Evolutionary conservation across 805 yeast species (phyloP).

Genomic region (Clavispora phyllophila): DNA sequence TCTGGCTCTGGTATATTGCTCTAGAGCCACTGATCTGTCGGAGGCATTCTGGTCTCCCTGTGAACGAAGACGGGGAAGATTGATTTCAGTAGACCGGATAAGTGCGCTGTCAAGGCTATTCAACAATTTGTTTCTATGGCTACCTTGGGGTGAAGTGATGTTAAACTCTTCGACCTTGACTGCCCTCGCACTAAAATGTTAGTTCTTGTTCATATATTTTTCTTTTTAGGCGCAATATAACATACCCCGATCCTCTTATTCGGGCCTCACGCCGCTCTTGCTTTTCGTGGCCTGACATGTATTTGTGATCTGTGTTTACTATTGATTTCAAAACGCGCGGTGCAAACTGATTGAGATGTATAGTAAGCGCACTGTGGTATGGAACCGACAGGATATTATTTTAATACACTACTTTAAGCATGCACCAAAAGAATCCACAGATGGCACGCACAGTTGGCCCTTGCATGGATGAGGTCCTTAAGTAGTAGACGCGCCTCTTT

Average conservation of each 20-base stretch:
- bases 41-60: background rate
- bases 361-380: no score
- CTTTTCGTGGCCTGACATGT: conserved; percentile 3
- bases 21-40: background rate
- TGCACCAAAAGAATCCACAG: no score
- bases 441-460: no score
- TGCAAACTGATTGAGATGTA: background rate
- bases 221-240: conserved; percentile 3
- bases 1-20: background rate
- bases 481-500: no score
- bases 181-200: conserved; percentile 15
- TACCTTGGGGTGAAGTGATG: conserved; percentile 5
- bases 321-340: background rate
- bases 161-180: conserved; percentile 15
- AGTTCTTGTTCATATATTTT: conserved; percentile 6
- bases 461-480: no score
- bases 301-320: background rate
- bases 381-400: no score
- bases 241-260: conserved; percentile 41
- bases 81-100: conserved; percentile 17
- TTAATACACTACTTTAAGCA: no score
- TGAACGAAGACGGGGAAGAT: conserved; percentile 14
- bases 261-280: conserved; percentile 26
- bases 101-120: conserved; percentile 23
- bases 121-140: background rate